Conservation (phyloP, 78 protist species). For the Blattamonas nauphoetae region DNA sequence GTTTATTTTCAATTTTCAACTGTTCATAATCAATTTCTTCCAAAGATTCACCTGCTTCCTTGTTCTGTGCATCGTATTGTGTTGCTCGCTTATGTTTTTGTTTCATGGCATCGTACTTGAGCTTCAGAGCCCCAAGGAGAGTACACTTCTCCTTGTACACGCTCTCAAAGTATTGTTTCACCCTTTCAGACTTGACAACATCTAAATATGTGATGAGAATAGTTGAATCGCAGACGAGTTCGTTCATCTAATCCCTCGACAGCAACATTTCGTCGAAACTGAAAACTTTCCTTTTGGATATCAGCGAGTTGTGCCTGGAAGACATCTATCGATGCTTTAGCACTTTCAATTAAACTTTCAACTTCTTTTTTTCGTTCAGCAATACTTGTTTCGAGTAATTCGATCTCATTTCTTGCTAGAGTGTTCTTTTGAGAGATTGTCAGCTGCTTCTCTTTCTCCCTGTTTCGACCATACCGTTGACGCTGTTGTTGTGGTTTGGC, state of each 20-base stretch:
- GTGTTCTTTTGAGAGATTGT: background rate
- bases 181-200: background rate
- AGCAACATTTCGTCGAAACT: background rate
- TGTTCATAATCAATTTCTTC: background rate
- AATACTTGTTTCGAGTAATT: background rate
- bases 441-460: background rate
- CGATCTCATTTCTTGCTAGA: background rate
- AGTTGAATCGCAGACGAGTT: no score
- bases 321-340: background rate
- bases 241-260: background rate
- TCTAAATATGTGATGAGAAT: no score
- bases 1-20: background rate
- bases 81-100: background rate
- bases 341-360: background rate
- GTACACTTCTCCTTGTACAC: background rate
- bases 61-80: background rate
- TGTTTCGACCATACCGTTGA: background rate
- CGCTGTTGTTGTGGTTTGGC: background rate
- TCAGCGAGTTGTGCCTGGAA: conserved; percentile 2
- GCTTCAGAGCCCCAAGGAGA: background rate
- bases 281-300: background rate
- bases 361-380: background rate
- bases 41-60: background rate
- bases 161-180: background rate
- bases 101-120: background rate